Evolutionary conservation across 352 stramenopile genomes (phyloP).

Genomic region (Globisporangium spinosum): DNA sequence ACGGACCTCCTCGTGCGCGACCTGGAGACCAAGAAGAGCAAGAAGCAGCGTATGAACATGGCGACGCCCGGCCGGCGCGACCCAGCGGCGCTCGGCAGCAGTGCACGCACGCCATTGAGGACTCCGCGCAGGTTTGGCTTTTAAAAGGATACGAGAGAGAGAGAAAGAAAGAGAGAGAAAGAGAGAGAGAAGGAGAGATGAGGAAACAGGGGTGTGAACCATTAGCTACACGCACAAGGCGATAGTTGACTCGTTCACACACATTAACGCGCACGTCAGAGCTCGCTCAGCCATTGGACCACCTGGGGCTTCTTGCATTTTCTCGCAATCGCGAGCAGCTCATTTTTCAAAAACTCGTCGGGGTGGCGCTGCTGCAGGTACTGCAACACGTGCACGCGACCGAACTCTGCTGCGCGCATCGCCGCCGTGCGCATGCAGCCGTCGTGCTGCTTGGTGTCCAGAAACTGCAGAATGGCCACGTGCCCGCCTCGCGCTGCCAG

Average conservation of each 20-base stretch:
- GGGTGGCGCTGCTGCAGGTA: slow-evolving; percentile 8
- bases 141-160: slow-evolving; percentile 6
- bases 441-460: neutral
- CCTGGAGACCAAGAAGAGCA: slow-evolving; percentile 28
- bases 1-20: slow-evolving; percentile 20
- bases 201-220: neutral
- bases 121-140: slow-evolving; percentile 66
- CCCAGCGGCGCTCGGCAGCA: slow-evolving; percentile 17
- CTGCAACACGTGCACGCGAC: slow-evolving; percentile 4
- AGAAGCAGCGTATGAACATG: slow-evolving; percentile 65
- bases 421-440: neutral
- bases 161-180: neutral
- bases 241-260: neutral
- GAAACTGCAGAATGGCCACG: slow-evolving; percentile 6
- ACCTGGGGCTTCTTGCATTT: neutral
- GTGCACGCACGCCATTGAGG: slow-evolving; percentile 42
- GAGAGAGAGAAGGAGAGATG: no score
- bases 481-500: slow-evolving; percentile 12
- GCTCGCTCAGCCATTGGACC: slow-evolving; percentile 1
- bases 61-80: slow-evolving; percentile 48
- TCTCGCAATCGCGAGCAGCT: slow-evolving; percentile 7
- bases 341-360: neutral
- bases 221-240: neutral
- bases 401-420: slow-evolving; percentile 7
- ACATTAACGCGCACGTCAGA: neutral